A percentile compares a stretch with the other conserved stretches of the same genome.
Evolutionary conservation across 345 rosid species (phyloP).

Genomic region (Populus davidiana): DNA sequence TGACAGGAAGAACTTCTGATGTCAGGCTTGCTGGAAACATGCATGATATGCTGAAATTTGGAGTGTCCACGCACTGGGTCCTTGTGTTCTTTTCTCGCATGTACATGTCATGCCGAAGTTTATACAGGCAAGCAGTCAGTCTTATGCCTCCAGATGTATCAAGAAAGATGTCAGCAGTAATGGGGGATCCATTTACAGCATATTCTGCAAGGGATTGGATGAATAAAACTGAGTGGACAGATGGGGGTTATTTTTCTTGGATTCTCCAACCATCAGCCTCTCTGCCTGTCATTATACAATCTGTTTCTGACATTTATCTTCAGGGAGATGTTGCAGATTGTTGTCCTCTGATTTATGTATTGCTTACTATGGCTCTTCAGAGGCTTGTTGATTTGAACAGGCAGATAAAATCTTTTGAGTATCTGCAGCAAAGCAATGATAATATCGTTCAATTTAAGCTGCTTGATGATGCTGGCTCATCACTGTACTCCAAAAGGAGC

Average conservation of each 20-base stretch:
- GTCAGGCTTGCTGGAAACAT: constrained; percentile 27
- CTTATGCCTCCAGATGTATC: constrained; percentile 59
- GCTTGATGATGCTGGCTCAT: constrained; percentile 36
- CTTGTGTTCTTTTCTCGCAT: constrained; percentile 64
- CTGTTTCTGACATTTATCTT: constrained; percentile 44
- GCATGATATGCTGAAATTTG: constrained; percentile 17
- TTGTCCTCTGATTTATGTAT: constrained; percentile 50
- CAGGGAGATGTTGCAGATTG: constrained; percentile 43
- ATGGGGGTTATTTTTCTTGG: constrained; percentile 79
- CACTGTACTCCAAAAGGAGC: constrained; percentile 25
- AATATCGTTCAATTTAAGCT: constrained; percentile 35
- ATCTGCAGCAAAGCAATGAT: constrained; percentile 47
- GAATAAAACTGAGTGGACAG: constrained; percentile 56
- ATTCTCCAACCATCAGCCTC: constrained; percentile 57
- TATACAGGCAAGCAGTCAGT: constrained; percentile 62
- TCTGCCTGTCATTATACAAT: constrained; percentile 55
- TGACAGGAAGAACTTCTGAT: constrained; percentile 42
- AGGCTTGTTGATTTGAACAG: constrained; percentile 86
- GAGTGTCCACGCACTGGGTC: constrained; percentile 50
- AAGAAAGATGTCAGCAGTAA: constrained; percentile 47
- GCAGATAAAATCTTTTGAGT: constrained; percentile 60
- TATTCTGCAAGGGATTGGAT: constrained; percentile 60
- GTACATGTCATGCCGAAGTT: constrained; percentile 66
- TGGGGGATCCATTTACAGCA: constrained; percentile 49
- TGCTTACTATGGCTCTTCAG: constrained; percentile 66